Conservation (phyloP, 2,329 filamentous ascomycete species). For the Apiospora aurea region DNA sequence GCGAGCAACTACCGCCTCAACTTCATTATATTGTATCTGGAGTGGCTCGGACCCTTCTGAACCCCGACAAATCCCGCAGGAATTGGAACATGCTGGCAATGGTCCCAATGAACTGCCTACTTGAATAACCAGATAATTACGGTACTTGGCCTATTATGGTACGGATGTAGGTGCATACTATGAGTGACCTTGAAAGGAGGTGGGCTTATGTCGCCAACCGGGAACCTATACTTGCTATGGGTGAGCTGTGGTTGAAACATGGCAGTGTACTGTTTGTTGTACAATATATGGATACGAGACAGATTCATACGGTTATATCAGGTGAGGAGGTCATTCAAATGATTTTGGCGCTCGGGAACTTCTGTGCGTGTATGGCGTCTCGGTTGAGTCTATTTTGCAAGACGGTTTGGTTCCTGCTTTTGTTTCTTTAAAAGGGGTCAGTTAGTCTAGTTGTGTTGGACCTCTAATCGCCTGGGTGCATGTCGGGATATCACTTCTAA, state of each 20-base stretch:
- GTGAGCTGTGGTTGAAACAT: background rate
- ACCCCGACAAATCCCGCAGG: background rate
- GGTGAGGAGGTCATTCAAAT: background rate
- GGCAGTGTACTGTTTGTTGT: background rate
- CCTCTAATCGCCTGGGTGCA: background rate
- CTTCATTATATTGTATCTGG: background rate
- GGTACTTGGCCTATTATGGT: background rate
- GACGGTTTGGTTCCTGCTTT: background rate
- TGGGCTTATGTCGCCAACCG: background rate
- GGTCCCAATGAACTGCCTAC: background rate
- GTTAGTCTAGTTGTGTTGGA: background rate
- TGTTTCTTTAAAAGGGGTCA: background rate
- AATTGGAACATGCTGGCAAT: background rate
- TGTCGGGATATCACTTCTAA: too few relatives aligned
- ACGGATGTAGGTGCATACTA: background rate
- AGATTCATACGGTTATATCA: background rate
- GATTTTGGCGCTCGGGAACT: background rate
- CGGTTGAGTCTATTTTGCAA: background rate
- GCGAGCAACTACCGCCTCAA: background rate
- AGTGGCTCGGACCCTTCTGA: background rate
- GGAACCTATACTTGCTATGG: background rate
- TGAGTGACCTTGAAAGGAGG: background rate
- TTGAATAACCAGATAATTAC: background rate
- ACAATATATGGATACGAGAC: background rate
- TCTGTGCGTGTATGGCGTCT: background rate